Evolutionary conservation across 78 protist species (phyloP).

Genomic region (Planoprotostelium fungivorum): DNA sequence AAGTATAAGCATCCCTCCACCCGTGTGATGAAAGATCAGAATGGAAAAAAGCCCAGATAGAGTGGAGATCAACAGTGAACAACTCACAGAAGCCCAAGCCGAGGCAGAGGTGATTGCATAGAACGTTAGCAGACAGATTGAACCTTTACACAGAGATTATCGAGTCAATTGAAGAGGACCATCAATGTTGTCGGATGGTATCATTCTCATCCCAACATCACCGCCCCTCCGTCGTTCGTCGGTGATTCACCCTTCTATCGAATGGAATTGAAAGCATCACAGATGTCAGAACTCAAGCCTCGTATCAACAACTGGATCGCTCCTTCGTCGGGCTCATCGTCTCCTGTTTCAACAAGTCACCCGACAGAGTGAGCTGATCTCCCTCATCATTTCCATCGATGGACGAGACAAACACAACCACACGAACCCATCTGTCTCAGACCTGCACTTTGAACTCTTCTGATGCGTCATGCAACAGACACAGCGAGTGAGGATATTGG

Average conservation of each 20-base stretch:
- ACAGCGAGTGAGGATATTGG: background rate
- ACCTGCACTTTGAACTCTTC: background rate
- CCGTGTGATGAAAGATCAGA: background rate
- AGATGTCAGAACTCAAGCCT: conserved; percentile 2
- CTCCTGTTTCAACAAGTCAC: conserved; percentile 11
- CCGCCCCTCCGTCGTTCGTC: conserved; percentile 64
- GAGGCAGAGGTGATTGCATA: conserved; percentile 38
- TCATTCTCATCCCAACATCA: conserved; percentile 84
- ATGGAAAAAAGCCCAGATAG: conserved; percentile 29
- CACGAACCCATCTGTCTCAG: background rate
- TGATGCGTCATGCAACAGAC: background rate
- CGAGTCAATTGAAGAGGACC: conserved; percentile 1
- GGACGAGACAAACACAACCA: background rate
- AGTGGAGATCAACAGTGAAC: conserved; percentile 68
- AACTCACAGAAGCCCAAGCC: conserved; percentile 31
- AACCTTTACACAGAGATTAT: background rate
- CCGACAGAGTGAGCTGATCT: background rate
- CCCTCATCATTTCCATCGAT: background rate
- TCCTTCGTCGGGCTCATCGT: conserved; percentile 17
- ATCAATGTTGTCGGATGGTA: conserved; percentile 81
- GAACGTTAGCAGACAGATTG: background rate
- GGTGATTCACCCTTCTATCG: conserved; percentile 17
- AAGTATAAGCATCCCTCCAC: no score
- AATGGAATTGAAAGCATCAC: background rate
- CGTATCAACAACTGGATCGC: background rate